Conservation (phyloP, 345 rosid genomes). For the Kandelia obovata region DNA sequence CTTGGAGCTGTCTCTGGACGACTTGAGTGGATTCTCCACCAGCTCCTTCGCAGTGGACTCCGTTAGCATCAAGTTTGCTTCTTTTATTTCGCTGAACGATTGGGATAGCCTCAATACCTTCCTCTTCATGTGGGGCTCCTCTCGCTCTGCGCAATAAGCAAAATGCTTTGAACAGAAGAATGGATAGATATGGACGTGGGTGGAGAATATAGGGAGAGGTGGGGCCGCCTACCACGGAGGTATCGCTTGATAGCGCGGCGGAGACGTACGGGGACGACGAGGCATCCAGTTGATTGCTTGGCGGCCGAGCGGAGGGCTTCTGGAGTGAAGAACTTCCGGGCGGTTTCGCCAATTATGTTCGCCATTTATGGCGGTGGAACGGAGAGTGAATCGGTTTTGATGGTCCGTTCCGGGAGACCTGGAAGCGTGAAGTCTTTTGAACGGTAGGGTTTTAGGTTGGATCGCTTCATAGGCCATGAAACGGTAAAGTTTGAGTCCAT, state of each 20-base stretch:
- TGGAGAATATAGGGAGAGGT: not conserved
- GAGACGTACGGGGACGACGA: conserved; percentile 68
- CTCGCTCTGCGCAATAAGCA: conserved; percentile 46
- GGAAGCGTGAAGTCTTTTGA: too few relatives aligned
- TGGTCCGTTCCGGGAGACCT: not conserved
- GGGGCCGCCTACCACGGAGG: conserved; percentile 46
- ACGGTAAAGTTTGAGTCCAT: too few relatives aligned
- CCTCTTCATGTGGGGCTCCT: conserved; percentile 75
- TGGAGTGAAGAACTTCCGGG: conserved; percentile 39
- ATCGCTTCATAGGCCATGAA: too few relatives aligned
- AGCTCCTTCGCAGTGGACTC: conserved; percentile 59
- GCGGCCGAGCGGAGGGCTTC: conserved; percentile 66
- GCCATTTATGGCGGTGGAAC: conserved; percentile 15
- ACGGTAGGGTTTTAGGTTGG: too few relatives aligned
- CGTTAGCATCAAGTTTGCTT: conserved; percentile 48
- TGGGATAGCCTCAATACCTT: conserved; percentile 69
- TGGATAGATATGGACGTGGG: not conserved
- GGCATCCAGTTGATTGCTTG: conserved; percentile 69
- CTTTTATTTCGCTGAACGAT: conserved; percentile 66
- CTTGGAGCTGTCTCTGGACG: conserved; percentile 64
- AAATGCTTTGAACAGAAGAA: not conserved
- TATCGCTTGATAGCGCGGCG: conserved; percentile 83
- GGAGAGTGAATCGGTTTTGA: not conserved
- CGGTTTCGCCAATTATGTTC: conserved; percentile 11
- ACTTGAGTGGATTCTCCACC: conserved; percentile 77